These are phyloP conservation scores for Lasiosphaeria ovina DNA, from an alignment of 495 filamentous ascomycete species.

Conservation along the genomic window DNA sequence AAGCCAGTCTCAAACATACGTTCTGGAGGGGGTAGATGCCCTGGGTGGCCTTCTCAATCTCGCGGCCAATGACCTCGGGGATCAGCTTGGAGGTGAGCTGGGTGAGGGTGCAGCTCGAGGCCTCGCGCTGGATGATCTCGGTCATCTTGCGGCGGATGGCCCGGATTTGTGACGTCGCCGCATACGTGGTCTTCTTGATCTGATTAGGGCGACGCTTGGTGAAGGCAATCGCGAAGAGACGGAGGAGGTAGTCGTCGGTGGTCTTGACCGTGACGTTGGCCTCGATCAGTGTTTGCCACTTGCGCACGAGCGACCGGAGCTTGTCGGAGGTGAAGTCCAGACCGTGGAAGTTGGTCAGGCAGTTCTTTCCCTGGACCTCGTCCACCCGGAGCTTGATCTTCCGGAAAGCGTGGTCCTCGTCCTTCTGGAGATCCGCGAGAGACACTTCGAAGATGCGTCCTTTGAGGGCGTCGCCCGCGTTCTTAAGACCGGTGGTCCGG, in stretches of 20 bases:
- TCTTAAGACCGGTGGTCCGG: conserved; percentile 98
- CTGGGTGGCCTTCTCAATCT: conserved; percentile 98
- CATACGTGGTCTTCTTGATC: conserved; percentile 99
- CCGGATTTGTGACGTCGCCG: conserved; percentile 90
- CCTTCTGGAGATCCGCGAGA: conserved; percentile 96
- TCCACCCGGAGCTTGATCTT: conserved; percentile 99
- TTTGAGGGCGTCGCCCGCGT: conserved; percentile 98
- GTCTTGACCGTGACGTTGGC: conserved; percentile 99
- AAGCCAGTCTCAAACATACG: conserved; percentile 53
- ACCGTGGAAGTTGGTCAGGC: conserved; percentile 99
- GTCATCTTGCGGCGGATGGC: conserved; percentile 99
- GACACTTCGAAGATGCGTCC: conserved; percentile 98
- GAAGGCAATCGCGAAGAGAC: conserved; percentile 97
- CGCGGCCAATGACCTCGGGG: conserved; percentile 96
- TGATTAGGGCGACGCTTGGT: conserved; percentile 98
- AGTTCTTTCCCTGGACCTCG: conserved; percentile 99
- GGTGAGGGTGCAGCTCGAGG: conserved; percentile 83
- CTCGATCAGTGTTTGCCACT: conserved; percentile 99
- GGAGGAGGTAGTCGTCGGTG: conserved; percentile 97
- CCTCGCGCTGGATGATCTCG: conserved; percentile 97
- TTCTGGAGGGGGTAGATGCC: conserved; percentile 99
- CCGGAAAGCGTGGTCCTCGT: conserved; percentile 98
- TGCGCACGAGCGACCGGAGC: conserved; percentile 95
- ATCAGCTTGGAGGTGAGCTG: conserved; percentile 98
- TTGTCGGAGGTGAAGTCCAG: conserved; percentile 99